Conservation (phyloP, 352 stramenopile species). For the Phytopythium mirpurense region DNA sequence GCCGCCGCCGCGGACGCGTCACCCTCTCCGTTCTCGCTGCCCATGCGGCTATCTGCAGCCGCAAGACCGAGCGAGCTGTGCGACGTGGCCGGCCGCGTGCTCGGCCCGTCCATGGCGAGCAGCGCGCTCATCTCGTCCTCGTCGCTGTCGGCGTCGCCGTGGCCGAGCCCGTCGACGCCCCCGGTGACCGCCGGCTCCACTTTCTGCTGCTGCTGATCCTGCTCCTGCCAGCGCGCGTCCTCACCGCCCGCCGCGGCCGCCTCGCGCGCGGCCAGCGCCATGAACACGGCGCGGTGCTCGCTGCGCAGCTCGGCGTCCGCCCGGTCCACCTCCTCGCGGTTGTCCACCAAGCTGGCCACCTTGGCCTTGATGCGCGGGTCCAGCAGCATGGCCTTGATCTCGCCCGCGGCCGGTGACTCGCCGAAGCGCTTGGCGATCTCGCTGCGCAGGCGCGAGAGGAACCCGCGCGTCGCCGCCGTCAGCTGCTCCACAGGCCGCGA, state of each 20-base stretch:
- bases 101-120: conserved; percentile 28
- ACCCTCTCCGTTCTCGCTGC: neutral
- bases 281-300: conserved; percentile 26
- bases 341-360: conserved; percentile 18
- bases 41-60: neutral
- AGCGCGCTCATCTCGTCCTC: conserved; percentile 29
- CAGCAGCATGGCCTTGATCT: conserved; percentile 37
- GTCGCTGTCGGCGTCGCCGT: conserved; percentile 12
- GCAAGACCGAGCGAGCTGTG: conserved; percentile 5
- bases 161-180: neutral
- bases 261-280: conserved; percentile 16
- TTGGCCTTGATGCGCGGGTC: conserved; percentile 35
- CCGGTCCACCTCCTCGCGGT: conserved; percentile 13
- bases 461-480: conserved; percentile 5
- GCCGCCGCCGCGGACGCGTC: neutral
- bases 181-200: neutral
- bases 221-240: conserved; percentile 7
- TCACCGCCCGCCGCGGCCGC: neutral
- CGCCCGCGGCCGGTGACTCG: conserved; percentile 9
- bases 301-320: conserved; percentile 23
- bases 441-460: conserved; percentile 15
- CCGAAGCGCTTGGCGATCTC: conserved; percentile 15
- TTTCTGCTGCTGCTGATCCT: too few relatives aligned
- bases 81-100: conserved; percentile 3
- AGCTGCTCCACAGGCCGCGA: neutral